A percentile compares a stretch with the other conserved stretches of the same genome.
phyloP scores from a whole-genome alignment of 306 rosid species.

The Begonia peltatifolia region DNA sequence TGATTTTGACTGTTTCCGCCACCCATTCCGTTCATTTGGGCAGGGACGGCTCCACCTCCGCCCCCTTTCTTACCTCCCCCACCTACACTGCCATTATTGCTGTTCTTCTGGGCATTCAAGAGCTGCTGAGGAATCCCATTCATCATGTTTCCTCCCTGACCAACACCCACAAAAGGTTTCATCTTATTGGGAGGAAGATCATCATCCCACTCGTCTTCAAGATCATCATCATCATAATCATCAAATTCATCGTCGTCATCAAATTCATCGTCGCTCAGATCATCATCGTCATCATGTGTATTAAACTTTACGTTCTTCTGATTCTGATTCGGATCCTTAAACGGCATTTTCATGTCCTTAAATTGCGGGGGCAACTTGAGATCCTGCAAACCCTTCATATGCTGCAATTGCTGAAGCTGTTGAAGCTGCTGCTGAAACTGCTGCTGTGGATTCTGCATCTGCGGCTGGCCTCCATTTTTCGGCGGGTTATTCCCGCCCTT shows the following conservation, averaged over 20 bases:
- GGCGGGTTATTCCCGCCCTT: slow-evolving; percentile 27
- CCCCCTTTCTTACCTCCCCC: slow-evolving; percentile 26
- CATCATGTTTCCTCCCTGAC: slow-evolving; percentile 22
- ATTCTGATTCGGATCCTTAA: slow-evolving; percentile 24
- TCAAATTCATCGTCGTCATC: slow-evolving; percentile 23
- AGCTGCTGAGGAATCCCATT: slow-evolving; percentile 30
- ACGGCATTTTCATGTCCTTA: slow-evolving; percentile 35
- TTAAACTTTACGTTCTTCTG: slow-evolving; percentile 43
- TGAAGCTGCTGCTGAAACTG: slow-evolving; percentile 24
- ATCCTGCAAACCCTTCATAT: slow-evolving; percentile 67
- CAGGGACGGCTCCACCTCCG: slow-evolving; percentile 18
- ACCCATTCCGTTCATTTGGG: slow-evolving; percentile 13
- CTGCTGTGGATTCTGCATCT: slow-evolving; percentile 5
- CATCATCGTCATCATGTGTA: slow-evolving; percentile 37
- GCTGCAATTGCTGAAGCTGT: slow-evolving; percentile 50
- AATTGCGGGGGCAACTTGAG: slow-evolving; percentile 56
- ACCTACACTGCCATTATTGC: slow-evolving; percentile 13
- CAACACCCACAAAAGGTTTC: slow-evolving; percentile 33
- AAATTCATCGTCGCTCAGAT: slow-evolving; percentile 31
- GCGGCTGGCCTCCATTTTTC: slow-evolving; percentile 17
- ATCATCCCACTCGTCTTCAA: slow-evolving; percentile 45
- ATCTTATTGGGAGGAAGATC: slow-evolving; percentile 23
- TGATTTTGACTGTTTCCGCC: slow-evolving; percentile 17
- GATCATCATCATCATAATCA: slow-evolving; percentile 19
- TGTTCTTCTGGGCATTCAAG: slow-evolving; percentile 32